Evolutionary conservation across 495 filamentous ascomycete genomes (phyloP), one percentile per base, ranked within the genome.

Genomic region (Astrothelium subdiscretum): DNA sequence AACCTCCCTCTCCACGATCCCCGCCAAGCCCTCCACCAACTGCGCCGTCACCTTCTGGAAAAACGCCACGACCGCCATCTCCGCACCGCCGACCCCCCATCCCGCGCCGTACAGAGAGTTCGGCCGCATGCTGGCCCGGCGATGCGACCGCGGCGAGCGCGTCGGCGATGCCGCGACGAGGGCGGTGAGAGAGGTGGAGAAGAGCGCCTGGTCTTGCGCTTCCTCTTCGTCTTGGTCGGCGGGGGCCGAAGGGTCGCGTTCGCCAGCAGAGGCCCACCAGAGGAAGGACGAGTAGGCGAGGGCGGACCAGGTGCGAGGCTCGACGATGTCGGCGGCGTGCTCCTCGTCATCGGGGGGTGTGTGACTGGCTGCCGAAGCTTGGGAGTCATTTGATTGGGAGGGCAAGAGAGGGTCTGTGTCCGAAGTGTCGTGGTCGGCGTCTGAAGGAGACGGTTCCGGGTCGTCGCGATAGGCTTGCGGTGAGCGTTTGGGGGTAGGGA

Each of bases 231-330:
- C 67, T 29, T 68, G 42, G 11, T 12, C 10, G 42, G 42, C 8
- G 3, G 42, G n/a, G 11, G 10, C 68, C 42, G 70, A 71, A 12
- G 73, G 68, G 12, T 74, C 73, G 71, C 88, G 84, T 73, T 97
- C 94, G 57, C 94, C 94, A 0, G 94, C 94, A 1, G 90, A 92
- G 0, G 94, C 94, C 94, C 94, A 98, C 92, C 92, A 98, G 76
- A 97, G 92, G 77, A 97, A 96, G 3, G 88, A 87, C 29, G 81
- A 84, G 70, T 97, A 97, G 10, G 92, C 92, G 13, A 96, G 81
- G 6, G 89, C 88, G 0, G 90, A 79, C 94, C 92, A 97, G n/a
- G 86, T 88, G 40, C 85, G 77, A 0, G 90, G 86, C 67, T 96
- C 91, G 51, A 88, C 81, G 27, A 91, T 78, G 75, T 78, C 67